Base-by-base conservation (phyloP, 805 yeast species). In the Saccharomycopsis oosterbeekiorum region DNA sequence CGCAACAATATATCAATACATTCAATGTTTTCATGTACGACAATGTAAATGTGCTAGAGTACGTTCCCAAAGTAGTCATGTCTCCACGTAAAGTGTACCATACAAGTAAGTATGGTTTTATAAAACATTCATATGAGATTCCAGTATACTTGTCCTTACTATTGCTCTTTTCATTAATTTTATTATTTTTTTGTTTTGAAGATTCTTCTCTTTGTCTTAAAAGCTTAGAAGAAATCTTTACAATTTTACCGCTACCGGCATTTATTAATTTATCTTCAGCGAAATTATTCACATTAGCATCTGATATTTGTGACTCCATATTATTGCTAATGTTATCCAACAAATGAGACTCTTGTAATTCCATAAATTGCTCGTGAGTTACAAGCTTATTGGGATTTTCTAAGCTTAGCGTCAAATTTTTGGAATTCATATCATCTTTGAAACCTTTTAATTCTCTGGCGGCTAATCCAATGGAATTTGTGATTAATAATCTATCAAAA, bases 391-490 rank as follows among this genome's bases (percentile, higher is more conserved):
- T 47, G 11, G 34, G 34, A 24, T 47, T 47, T 24, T 47, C 15
- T 26, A 47, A 47, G 15, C 21, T 47, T 24, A 47, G 17, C n/a
- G 26, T 41, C 39, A 62, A 41, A 59, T 63, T 63, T 8, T 40
- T 29, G 15, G 37, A 26, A 40, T 60, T 63, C 2, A 64, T 55
- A 36, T 70, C 75, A 69, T 86, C 93, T 4, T 78, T 76, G 37
- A 76, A 70, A 0, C 91, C 93, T 54, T 86, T 75, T 10, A 91
- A 75, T 65, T 88, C 90, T 63, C 96, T 73, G 0, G 91, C 89
- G 2, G 88, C 81, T 26, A 91, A 73, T 0, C 92, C 85, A 12
- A 89, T 69, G 0, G 88, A 74, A 4, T 92, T 82, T 19, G 94
- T 71, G 9, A 92, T 76, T 36, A 81, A 73, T 73, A 92, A 76